Percentiles rank a stretch among this genome's conserved stretches.
Evolutionary conservation across 768 basidiomycete genomes (phyloP).

Genomic region (Calvatia gigantea): DNA sequence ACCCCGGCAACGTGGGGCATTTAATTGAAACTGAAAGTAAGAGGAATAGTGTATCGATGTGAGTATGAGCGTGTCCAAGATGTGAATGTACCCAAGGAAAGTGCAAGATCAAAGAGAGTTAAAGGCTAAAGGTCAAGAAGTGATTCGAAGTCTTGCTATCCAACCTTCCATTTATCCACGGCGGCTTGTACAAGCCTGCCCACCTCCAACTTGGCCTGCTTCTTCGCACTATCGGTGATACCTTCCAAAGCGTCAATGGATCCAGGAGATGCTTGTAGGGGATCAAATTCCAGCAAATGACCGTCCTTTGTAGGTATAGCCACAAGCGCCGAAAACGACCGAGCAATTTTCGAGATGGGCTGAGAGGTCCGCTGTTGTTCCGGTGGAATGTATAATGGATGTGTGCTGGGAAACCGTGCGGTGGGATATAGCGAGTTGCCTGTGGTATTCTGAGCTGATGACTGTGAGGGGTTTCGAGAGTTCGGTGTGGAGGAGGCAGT

Average conservation of each 20-base stretch:
- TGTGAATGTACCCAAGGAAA: too few species aligned
- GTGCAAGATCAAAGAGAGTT: neutral
- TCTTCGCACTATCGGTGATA: conserved; percentile 79
- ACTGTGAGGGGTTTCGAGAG: conserved; percentile 41
- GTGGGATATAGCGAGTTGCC: conserved; percentile 16
- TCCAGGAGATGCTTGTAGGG: conserved; percentile 66
- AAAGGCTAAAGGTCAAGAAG: neutral
- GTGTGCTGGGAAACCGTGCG: conserved; percentile 26
- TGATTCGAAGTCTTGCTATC: conserved; percentile 16
- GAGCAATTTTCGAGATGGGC: conserved; percentile 27
- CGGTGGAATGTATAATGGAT: conserved; percentile 20
- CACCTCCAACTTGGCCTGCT: conserved; percentile 77
- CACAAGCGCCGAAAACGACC: conserved; percentile 55
- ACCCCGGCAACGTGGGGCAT: neutral
- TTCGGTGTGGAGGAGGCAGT: conserved; percentile 37
- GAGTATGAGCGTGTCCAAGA: neutral
- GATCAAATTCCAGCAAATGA: conserved; percentile 81
- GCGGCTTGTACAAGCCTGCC: conserved; percentile 66
- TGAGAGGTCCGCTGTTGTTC: conserved; percentile 28
- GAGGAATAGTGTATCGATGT: neutral
- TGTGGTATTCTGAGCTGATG: conserved; percentile 18
- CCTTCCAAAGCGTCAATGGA: conserved; percentile 75
- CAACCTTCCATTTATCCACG: conserved; percentile 74
- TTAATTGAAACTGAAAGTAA: neutral
- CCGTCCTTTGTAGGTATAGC: conserved; percentile 82